Conservation (phyloP, 129 eudicot species). For the Flaveria sonorensis region DNA sequence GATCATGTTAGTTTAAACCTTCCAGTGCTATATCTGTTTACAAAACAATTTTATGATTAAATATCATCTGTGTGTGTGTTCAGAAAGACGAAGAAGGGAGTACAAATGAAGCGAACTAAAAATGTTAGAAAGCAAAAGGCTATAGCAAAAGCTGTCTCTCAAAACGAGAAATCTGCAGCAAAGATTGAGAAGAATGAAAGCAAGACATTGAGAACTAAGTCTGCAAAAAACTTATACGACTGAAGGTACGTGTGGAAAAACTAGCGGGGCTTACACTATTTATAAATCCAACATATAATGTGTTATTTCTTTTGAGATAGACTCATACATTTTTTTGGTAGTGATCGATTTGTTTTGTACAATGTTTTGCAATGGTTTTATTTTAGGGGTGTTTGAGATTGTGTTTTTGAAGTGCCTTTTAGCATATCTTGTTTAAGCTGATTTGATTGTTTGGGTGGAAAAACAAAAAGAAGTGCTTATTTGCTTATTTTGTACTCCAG, state of each 20-base stretch:
- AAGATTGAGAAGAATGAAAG: slow-evolving; percentile 63
- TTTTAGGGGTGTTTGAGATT: neutral
- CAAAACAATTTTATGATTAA: neutral
- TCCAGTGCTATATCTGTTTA: neutral
- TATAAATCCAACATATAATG: slow-evolving; percentile 4
- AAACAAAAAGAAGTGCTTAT: no score
- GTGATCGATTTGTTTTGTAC: slow-evolving; percentile 1
- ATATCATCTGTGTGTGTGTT: neutral
- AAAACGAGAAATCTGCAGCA: slow-evolving; percentile 54
- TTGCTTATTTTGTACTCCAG: no score
- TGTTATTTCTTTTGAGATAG: slow-evolving; percentile 7
- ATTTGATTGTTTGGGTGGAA: neutral
- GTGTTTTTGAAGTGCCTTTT: neutral
- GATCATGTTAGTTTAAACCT: neutral
- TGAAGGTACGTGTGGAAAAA: slow-evolving; percentile 28
- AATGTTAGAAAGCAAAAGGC: slow-evolving; percentile 77
- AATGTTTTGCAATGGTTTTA: neutral
- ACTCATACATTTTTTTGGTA: neutral
- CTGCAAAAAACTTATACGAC: slow-evolving; percentile 75
- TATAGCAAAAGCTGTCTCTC: slow-evolving; percentile 77
- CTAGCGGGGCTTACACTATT: slow-evolving; percentile 7
- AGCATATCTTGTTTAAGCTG: neutral
- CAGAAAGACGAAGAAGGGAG: slow-evolving; percentile 72
- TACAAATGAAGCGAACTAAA: slow-evolving; percentile 85
- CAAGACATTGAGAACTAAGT: slow-evolving; percentile 65